Evolutionary conservation across 148 eudicot species (phyloP).

Genomic region (Fagopyrum homotropicum): DNA sequence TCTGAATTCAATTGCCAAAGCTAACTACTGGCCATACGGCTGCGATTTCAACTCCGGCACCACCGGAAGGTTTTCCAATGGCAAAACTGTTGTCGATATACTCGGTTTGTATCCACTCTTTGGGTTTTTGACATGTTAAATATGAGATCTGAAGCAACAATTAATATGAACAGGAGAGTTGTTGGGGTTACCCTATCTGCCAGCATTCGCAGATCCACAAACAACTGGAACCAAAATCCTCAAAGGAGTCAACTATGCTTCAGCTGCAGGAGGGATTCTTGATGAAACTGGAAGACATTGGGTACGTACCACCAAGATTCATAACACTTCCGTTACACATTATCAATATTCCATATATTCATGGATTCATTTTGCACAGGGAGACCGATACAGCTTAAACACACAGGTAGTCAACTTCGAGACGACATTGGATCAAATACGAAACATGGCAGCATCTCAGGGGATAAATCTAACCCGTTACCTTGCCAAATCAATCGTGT

Average conservation of each 20-base stretch:
- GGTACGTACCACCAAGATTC: conserved; percentile 22
- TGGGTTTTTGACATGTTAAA: background rate
- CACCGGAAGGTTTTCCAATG: conserved; percentile 69
- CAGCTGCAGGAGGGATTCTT: conserved; percentile 81
- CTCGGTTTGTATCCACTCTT: conserved; percentile 31
- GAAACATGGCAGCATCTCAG: conserved; percentile 26
- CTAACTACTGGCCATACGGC: conserved; percentile 82
- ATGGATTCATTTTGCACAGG: conserved; percentile 30
- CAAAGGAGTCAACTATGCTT: conserved; percentile 77
- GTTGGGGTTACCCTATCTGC: conserved; percentile 54
- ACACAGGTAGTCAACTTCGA: conserved; percentile 77
- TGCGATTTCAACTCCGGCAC: conserved; percentile 45
- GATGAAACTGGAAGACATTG: conserved; percentile 80
- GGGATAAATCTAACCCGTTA: conserved; percentile 30
- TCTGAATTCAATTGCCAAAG: conserved; percentile 57
- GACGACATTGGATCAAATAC: conserved; percentile 50
- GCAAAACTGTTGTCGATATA: conserved; percentile 51
- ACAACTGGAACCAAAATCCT: conserved; percentile 42
- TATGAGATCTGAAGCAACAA: background rate
- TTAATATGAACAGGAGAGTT: conserved; percentile 38
- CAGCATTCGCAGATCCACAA: conserved; percentile 59
- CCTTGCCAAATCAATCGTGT: conserved; percentile 49
- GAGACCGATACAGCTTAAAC: conserved; percentile 61
- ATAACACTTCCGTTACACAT: background rate
- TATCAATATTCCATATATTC: background rate